phyloP scores from a whole-genome alignment of 257 asterid genomes.

The Solanum pimpinellifolium region DNA sequence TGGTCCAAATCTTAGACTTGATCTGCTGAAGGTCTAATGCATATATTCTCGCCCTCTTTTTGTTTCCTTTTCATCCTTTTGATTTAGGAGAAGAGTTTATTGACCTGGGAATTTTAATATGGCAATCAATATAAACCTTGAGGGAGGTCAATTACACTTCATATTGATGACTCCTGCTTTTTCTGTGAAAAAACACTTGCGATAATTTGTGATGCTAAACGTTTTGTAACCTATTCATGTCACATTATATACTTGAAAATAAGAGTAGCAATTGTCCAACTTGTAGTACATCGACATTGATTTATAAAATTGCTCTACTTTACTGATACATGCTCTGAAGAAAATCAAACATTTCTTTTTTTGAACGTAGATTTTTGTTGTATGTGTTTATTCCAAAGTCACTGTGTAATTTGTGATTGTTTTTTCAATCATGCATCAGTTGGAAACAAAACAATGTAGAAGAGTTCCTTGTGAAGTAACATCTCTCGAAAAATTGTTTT shows the following conservation, averaged over 20 bases:
- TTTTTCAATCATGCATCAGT: neutral
- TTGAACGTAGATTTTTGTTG: neutral
- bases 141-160: neutral
- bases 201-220: neutral
- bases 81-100: neutral
- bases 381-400: neutral
- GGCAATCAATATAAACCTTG: neutral
- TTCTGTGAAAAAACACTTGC: neutral
- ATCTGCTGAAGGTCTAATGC: conserved; percentile 72
- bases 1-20: conserved; percentile 85
- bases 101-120: neutral
- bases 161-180: neutral
- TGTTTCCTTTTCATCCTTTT: neutral
- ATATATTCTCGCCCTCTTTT: conserved; percentile 2
- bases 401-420: neutral
- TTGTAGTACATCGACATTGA: neutral
- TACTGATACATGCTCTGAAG: neutral
- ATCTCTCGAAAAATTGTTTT: neutral
- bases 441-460: neutral
- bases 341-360: neutral
- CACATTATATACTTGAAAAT: neutral
- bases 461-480: neutral
- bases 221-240: neutral
- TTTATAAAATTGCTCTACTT: neutral
- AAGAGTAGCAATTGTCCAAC: neutral